Base-by-base conservation (phyloP, 352 stramenopile genomes). In the Plasmopara viticola region DNA sequence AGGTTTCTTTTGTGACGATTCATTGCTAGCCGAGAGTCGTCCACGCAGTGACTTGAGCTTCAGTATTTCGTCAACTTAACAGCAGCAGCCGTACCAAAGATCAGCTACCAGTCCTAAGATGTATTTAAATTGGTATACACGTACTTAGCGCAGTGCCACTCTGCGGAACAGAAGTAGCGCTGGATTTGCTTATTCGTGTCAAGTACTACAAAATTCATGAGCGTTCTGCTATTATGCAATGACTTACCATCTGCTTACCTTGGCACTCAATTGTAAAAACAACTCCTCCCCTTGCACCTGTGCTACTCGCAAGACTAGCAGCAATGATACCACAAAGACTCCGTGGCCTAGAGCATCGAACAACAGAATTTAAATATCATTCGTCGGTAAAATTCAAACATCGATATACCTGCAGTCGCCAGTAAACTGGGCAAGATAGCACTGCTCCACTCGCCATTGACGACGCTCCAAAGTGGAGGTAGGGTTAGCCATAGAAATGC, bases 391-490 rank as follows among this genome's bases (percentile, higher is more conserved):
- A 20, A 35, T 3, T 9, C 9, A 31, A 18, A 12, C 30, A 48
- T 18, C 37, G 38, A 44, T 29, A 29, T 8, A 86, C 77, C 74
- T 40, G 58, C 51, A 29, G 87, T 67, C n/a, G 68, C 76, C 46
- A 79, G 7, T 17, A 90, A 54, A 74, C 74, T 85, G 37, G 62
- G 66, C 39, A 78, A 6, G 42, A 84, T 72, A 38, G 52, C 46
- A 20, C 58, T 51, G 46, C 75, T 90, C 77, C 77, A 90, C 31
- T 88, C 74, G 73, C 77, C 77, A 45, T 85, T 87, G 29, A 90
- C 51, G 43, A 90, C 70, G 44, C 72, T 73, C 76, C 80, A 87
- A 2, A 76, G 70, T 43, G 78, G 70, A 44, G 80, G 80, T 42
- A 90, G 62, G 43, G 68, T 56, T 38, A 90, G 53, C 52, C 63